phyloP scores from a whole-genome alignment of 768 basidiomycete genomes.

The Daedaleopsis nitida region DNA sequence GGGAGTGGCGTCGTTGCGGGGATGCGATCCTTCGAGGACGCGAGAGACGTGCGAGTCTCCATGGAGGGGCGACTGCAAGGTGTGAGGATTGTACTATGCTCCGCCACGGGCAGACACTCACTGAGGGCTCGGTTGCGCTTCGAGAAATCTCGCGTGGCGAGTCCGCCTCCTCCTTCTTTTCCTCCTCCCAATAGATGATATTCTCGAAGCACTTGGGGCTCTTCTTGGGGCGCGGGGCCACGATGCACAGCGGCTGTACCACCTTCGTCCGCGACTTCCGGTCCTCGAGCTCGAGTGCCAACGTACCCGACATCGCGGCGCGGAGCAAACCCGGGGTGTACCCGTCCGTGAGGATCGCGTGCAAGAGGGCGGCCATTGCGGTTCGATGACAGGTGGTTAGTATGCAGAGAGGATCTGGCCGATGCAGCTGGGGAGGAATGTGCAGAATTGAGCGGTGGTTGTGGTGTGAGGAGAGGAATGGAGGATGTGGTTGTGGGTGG shows the following conservation, averaged over 20 bases:
- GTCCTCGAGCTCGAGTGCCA: neutral
- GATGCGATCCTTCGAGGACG: too few species aligned
- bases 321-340: neutral
- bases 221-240: neutral
- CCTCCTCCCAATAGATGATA: neutral
- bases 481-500: neutral
- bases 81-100: too few species aligned
- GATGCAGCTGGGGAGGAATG: neutral
- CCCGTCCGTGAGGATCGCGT: neutral
- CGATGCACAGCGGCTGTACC: neutral
- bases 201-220: neutral
- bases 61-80: too few species aligned
- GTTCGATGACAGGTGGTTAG: neutral
- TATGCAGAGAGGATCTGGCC: neutral
- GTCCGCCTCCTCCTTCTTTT: neutral
- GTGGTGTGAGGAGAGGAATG: neutral
- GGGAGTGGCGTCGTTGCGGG: too few species aligned
- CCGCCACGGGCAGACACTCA: too few species aligned
- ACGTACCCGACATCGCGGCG: too few species aligned
- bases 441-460: neutral
- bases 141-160: too few species aligned
- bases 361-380: neutral
- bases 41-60: too few species aligned
- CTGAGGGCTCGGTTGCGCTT: too few species aligned
- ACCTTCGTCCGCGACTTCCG: neutral